Conservation (phyloP, 2,329 filamentous ascomycete genomes). For the Cadophora luteo-olivacea region DNA sequence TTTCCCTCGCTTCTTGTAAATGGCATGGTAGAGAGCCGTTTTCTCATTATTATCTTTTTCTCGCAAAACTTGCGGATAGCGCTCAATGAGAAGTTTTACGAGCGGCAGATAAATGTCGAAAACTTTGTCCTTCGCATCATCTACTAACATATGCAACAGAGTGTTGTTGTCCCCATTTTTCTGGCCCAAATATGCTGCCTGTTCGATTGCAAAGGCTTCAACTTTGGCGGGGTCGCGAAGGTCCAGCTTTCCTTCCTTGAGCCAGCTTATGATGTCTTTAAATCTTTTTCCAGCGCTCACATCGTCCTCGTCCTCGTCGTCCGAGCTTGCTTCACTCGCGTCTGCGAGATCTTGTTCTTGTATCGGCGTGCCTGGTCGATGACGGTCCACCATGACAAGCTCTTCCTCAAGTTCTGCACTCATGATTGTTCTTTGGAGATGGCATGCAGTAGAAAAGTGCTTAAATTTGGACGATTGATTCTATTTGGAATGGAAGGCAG, state of each 20-base stretch:
- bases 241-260: conserved; percentile 21
- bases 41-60: conserved; percentile 30
- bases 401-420: conserved; percentile 15
- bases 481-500: neutral
- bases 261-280: conserved; percentile 22
- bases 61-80: conserved; percentile 20
- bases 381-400: conserved; percentile 15
- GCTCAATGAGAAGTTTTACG: conserved; percentile 21
- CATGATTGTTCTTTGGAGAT: neutral
- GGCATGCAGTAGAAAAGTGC: neutral
- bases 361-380: conserved; percentile 4
- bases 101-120: conserved; percentile 22
- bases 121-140: conserved; percentile 19
- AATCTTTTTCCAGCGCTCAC: conserved; percentile 23
- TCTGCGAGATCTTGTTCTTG: neutral
- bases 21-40: conserved; percentile 35
- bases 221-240: conserved; percentile 17
- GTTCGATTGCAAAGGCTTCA: conserved; percentile 7
- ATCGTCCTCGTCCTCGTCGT: conserved; percentile 23
- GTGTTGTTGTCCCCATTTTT: conserved; percentile 21
- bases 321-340: conserved; percentile 15
- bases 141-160: conserved; percentile 23
- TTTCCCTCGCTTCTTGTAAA: conserved; percentile 27
- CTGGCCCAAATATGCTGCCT: conserved; percentile 7
- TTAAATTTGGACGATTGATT: neutral